These are phyloP conservation scores for Erodium maritimum DNA, from an alignment of 345 rosid genomes.

Conservation along the genomic window DNA sequence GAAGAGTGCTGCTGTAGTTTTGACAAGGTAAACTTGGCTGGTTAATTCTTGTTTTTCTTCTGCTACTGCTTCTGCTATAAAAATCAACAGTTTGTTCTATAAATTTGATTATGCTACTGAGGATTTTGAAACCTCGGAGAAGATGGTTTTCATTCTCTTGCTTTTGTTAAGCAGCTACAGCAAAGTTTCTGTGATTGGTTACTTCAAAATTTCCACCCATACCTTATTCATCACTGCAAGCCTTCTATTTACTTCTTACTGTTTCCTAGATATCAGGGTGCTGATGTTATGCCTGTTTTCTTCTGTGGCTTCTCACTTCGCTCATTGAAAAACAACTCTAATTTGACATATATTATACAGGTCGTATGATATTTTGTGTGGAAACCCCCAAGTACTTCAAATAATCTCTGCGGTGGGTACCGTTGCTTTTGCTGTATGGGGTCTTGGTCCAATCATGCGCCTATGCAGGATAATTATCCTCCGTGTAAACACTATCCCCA, in stretches of 20 bases:
- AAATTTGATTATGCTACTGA: too few species aligned
- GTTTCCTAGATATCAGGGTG: background rate
- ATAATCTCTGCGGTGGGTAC: slow-evolving; percentile 46
- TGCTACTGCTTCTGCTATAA: background rate
- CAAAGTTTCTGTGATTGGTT: background rate
- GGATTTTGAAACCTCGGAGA: too few species aligned
- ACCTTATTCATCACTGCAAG: background rate
- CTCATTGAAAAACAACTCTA: background rate
- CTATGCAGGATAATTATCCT: slow-evolving; percentile 43
- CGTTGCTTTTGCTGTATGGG: slow-evolving; percentile 59
- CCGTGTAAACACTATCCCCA: slow-evolving; percentile 22
- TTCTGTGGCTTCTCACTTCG: background rate
- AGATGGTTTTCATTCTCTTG: too few species aligned
- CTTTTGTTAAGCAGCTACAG: too few species aligned
- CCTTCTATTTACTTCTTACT: background rate
- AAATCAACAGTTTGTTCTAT: too few species aligned
- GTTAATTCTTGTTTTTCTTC: background rate
- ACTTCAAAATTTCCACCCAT: background rate
- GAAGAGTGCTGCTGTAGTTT: slow-evolving; percentile 34
- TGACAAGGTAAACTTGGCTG: slow-evolving; percentile 28
- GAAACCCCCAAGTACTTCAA: slow-evolving; percentile 41
- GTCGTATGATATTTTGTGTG: slow-evolving; percentile 33
- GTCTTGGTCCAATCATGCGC: slow-evolving; percentile 50
- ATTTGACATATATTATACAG: slow-evolving; percentile 18
- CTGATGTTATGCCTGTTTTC: background rate